phyloP scores from a whole-genome alignment of 805 yeast species.

The Jamesozyma gamospora region DNA sequence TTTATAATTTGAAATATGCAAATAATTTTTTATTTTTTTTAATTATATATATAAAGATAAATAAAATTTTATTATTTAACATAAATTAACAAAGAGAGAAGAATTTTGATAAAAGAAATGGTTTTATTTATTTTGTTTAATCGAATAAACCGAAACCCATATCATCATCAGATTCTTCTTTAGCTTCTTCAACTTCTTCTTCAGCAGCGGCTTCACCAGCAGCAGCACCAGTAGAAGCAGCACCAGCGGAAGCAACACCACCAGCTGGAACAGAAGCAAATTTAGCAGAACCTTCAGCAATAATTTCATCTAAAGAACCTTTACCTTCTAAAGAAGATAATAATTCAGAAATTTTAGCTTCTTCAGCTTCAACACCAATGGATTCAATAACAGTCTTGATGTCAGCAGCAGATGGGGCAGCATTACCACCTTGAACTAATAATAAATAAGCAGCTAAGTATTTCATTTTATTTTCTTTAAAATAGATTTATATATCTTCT shows the following conservation, averaged over 20 bases:
- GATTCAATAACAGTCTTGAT: slow-evolving; percentile 61
- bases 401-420: slow-evolving; percentile 71
- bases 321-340: slow-evolving; percentile 73
- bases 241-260: slow-evolving; percentile 35
- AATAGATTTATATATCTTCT: slow-evolving; percentile 14
- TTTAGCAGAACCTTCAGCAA: slow-evolving; percentile 41
- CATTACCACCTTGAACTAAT: slow-evolving; percentile 80
- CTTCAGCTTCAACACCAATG: slow-evolving; percentile 75
- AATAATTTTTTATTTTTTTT: not conserved
- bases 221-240: slow-evolving; percentile 39
- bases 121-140: slow-evolving; percentile 40
- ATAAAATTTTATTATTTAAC: not conserved
- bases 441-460: slow-evolving; percentile 90
- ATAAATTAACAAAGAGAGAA: not conserved
- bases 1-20: too few relatives aligned
- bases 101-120: slow-evolving; percentile 1
- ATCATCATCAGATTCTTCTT: slow-evolving; percentile 68
- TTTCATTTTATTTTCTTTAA: slow-evolving; percentile 49
- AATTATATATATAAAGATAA: slow-evolving; percentile 3
- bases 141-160: slow-evolving; percentile 93
- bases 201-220: slow-evolving; percentile 38
- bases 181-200: slow-evolving; percentile 51
- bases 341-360: slow-evolving; percentile 60
- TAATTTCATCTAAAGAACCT: slow-evolving; percentile 60
- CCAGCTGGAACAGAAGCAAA: slow-evolving; percentile 39